Percentiles rank a stretch among this genome's conserved stretches.
These are phyloP conservation scores for Lolium rigidum DNA, from an alignment of 176 grass and related monocot genomes.

Conservation along the genomic window DNA sequence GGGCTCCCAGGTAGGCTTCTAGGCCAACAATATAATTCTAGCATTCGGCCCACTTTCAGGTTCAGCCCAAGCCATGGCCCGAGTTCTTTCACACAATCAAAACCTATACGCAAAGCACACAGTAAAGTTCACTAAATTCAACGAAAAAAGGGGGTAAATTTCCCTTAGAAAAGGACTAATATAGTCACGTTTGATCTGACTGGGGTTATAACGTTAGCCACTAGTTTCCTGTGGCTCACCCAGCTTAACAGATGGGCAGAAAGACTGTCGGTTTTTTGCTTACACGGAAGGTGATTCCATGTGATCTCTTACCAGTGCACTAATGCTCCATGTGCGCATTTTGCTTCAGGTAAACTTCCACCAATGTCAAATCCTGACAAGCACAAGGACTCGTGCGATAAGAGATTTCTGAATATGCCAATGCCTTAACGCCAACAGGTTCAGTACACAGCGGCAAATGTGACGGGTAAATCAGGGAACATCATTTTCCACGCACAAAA, in stretches of 20 bases:
- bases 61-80: neutral
- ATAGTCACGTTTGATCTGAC: neutral
- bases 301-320: neutral
- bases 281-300: conserved; percentile 21
- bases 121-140: neutral
- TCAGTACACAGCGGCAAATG: neutral
- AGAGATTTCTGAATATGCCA: conserved; percentile 1
- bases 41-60: neutral
- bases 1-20: neutral
- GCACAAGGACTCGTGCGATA: conserved; percentile 6
- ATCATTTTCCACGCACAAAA: neutral
- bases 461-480: neutral
- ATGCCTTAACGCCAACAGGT: neutral
- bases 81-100: neutral
- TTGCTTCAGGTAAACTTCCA: neutral
- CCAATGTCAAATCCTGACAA: neutral
- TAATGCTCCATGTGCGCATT: neutral
- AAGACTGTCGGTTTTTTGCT: neutral
- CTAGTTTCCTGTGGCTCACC: conserved; percentile 13
- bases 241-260: neutral
- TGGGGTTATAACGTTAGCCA: neutral
- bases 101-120: neutral
- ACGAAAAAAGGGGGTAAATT: neutral
- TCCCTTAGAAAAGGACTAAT: neutral
- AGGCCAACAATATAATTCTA: neutral